These are phyloP conservation scores for Neurospora tetraspora DNA, from an alignment of 495 filamentous ascomycete genomes.

Conservation along the genomic window DNA sequence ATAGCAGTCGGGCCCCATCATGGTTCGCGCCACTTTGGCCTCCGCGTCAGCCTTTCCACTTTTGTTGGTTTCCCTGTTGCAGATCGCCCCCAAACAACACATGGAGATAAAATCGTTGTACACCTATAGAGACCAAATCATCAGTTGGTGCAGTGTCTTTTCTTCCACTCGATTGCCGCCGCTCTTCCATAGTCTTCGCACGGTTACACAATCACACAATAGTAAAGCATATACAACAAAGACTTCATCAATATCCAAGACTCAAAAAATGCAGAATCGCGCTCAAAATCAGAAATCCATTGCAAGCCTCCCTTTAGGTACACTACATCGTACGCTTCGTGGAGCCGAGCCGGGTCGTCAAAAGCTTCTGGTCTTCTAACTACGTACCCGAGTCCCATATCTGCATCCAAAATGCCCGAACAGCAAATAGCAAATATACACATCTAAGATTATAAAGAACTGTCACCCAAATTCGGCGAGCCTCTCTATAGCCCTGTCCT, in stretches of 20 bases:
- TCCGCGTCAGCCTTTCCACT: neutral
- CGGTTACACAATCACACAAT: neutral
- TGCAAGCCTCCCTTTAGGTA: neutral
- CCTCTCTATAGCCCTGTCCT: conserved; percentile 9
- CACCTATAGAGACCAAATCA: neutral
- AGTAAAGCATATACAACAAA: neutral
- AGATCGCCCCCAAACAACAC: neutral
- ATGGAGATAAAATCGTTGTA: too few species aligned
- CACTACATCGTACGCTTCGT: neutral
- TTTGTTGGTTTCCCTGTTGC: neutral
- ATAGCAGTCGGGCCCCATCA: neutral
- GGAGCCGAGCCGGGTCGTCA: conserved; percentile 48
- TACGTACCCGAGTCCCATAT: conserved; percentile 1
- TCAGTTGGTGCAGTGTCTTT: neutral
- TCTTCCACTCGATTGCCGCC: neutral
- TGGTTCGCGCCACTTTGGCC: neutral
- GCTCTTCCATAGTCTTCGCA: neutral
- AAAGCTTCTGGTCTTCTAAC: conserved; percentile 65
- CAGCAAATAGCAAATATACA: conserved; percentile 36
- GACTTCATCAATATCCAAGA: neutral
- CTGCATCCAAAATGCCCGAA: conserved; percentile 2
- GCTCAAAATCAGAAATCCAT: neutral
- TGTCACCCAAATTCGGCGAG: conserved; percentile 1
- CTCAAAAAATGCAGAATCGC: neutral
- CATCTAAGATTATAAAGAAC: conserved; percentile 16